Base-by-base conservation (phyloP, 2,329 filamentous ascomycete genomes). In the Hirsutella thompsonii region DNA sequence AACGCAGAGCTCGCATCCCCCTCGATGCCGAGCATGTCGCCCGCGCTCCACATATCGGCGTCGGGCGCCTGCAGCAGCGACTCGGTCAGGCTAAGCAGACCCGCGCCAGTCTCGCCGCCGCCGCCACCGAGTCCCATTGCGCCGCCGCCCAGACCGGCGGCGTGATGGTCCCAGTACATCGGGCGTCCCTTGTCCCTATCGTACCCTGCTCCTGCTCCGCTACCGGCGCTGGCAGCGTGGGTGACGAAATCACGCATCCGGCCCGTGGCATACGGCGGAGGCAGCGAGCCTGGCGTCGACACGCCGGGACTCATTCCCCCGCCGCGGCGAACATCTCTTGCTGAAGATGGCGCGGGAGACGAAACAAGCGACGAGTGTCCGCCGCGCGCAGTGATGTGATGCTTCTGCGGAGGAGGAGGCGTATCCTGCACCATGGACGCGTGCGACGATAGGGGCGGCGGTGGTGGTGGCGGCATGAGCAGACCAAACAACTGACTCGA, bases 401-500 rank as follows among this genome's bases (percentile, higher is more conserved):
- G 13, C 29, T 11, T 11, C 29, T n/a, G 6, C 29, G 2, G 29
- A 32, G 10, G 4, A 32, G 5, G 29, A 5, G 29, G 8, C 2
- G n/a, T n/a, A n/a, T n/a, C n/a, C n/a, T n/a, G 23, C 23, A 26
- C 6, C 23, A 11, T 11, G 23, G 23, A 26, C 23, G 6, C 23
- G 23, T 26, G 23, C 23, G 23, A 26, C 23, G 23, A 6, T n/a
- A n/a, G 29, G 14, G 32, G 32, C 2, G 41, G 14, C 11, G 23
- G 37, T 33, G 38, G 26, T 11, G 35, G 14, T 8, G 0, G 67
- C 66, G 5, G 42, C 36, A 72, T 57, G 23, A 26, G 23, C 0
- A 74, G 52, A 0, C 70, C 70, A 34, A 74, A 74, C 0, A 74
- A 49, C 45, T 69, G 68, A 10, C 67, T 68, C 0, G 69, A 73